Evolutionary conservation across 192 early-diverging fungal species (phyloP).

Genomic region (Bifiguratus adelaidae): DNA sequence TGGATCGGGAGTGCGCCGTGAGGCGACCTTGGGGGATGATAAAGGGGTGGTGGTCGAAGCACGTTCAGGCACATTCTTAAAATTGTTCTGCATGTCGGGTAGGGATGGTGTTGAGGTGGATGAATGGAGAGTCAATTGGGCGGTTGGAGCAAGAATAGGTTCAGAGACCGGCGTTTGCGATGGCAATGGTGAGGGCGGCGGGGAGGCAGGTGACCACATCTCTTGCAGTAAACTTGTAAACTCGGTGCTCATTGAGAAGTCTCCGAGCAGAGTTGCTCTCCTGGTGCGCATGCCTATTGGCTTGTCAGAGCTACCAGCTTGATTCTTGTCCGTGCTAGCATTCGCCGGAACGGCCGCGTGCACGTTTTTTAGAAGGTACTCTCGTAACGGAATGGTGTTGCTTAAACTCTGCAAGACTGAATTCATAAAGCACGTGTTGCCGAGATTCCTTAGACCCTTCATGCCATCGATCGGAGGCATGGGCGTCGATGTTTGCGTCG

Average conservation of each 20-base stretch:
- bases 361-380: background rate
- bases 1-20: too few species aligned
- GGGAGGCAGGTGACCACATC: background rate
- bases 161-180: too few species aligned
- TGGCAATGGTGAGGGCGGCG: too few species aligned
- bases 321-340: background rate
- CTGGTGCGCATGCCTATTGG: background rate
- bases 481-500: background rate
- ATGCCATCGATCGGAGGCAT: background rate
- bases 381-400: background rate
- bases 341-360: background rate
- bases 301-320: background rate
- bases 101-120: too few species aligned
- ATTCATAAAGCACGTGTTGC: conserved; percentile 86
- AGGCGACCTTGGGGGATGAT: too few species aligned
- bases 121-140: too few species aligned
- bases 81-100: too few species aligned
- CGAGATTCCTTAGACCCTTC: conserved; percentile 58
- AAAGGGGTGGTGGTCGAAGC: too few species aligned
- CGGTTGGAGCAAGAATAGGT: too few species aligned
- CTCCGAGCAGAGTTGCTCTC: background rate
- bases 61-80: too few species aligned
- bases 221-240: background rate
- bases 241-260: background rate
- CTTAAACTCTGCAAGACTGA: conserved; percentile 69